These are phyloP conservation scores for Anisogramma anomala DNA, from an alignment of 2,329 filamentous ascomycete genomes.

Conservation along the genomic window DNA sequence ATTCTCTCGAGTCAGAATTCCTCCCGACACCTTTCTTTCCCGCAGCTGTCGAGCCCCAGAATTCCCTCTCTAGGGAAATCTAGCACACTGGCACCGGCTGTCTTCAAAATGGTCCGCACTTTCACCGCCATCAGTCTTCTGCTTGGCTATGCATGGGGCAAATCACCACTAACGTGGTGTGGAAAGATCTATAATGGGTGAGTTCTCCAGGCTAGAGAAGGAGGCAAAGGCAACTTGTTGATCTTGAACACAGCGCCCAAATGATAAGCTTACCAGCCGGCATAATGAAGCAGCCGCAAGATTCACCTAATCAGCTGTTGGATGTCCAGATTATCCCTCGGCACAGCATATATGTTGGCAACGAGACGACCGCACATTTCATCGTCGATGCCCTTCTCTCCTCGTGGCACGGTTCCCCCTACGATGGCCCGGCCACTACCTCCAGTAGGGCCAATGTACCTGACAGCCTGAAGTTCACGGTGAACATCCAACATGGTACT, in stretches of 20 bases:
- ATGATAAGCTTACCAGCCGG: conserved; percentile 11
- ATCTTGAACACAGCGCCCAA: conserved; percentile 5
- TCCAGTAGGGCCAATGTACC: conserved; percentile 13
- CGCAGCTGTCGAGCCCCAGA: too few species aligned
- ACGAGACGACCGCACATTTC: conserved; percentile 30
- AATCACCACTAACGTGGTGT: conserved; percentile 27
- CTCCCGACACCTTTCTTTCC: too few species aligned
- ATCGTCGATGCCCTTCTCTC: conserved; percentile 33
- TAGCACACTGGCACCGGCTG: too few species aligned
- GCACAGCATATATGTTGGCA: conserved; percentile 34
- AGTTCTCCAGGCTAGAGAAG: not conserved
- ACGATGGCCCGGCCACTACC: conserved; percentile 20
- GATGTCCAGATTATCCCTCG: conserved; percentile 34
- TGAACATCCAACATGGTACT: conserved; percentile 20
- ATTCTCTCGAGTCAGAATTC: too few species aligned
- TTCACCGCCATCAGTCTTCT: not conserved
- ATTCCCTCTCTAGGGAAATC: too few species aligned
- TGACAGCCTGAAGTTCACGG: conserved; percentile 28
- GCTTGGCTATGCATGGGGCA: not conserved
- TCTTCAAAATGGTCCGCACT: conserved; percentile 3
- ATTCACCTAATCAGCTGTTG: conserved; percentile 22
- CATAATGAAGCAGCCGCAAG: conserved; percentile 2
- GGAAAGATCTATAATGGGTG: conserved; percentile 36
- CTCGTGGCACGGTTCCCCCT: conserved; percentile 27
- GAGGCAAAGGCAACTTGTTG: not conserved